phyloP scores from a whole-genome alignment of 805 yeast genomes.

The Sporopachydermia lactativora region DNA sequence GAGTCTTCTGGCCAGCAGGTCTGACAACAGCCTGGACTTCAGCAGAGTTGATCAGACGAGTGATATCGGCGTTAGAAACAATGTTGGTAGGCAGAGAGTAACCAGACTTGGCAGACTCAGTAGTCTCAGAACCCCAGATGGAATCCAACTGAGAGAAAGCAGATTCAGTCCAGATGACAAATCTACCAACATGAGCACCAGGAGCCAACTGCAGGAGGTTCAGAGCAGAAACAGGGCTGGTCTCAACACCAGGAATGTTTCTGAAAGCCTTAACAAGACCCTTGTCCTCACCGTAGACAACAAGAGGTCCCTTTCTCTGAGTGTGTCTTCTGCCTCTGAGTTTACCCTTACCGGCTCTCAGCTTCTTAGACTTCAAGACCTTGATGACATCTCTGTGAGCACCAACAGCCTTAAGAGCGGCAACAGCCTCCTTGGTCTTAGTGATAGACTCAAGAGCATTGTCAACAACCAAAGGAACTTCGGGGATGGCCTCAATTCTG shows the following conservation, averaged over 20 bases:
- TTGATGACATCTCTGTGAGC: constrained; percentile 97
- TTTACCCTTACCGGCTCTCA: constrained; percentile 99
- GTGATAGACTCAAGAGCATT: constrained; percentile 81
- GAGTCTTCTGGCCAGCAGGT: constrained; percentile 89
- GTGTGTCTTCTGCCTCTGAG: constrained; percentile 99
- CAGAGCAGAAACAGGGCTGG: constrained; percentile 80
- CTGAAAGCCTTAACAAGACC: constrained; percentile 98
- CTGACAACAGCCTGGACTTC: constrained; percentile 96
- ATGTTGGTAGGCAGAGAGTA: constrained; percentile 91
- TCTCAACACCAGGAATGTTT: constrained; percentile 99
- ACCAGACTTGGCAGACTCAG: constrained; percentile 67
- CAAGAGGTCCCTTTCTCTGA: constrained; percentile 99
- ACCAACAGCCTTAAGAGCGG: constrained; percentile 95
- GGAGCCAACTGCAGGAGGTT: constrained; percentile 98
- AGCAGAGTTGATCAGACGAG: constrained; percentile 97
- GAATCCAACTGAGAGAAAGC: constrained; percentile 95
- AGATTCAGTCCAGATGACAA: constrained; percentile 98
- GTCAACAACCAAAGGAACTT: constrained; percentile 95
- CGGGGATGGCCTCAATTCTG: constrained; percentile 96
- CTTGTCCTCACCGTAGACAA: constrained; percentile 95
- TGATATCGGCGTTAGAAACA: constrained; percentile 88
- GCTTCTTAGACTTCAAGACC: constrained; percentile 96
- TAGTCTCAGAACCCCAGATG: constrained; percentile 90
- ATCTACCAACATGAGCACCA: constrained; percentile 99
- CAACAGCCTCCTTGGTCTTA: constrained; percentile 98